Conservation (phyloP, 768 basidiomycete species). For the Candolleomyces eurysporus region DNA sequence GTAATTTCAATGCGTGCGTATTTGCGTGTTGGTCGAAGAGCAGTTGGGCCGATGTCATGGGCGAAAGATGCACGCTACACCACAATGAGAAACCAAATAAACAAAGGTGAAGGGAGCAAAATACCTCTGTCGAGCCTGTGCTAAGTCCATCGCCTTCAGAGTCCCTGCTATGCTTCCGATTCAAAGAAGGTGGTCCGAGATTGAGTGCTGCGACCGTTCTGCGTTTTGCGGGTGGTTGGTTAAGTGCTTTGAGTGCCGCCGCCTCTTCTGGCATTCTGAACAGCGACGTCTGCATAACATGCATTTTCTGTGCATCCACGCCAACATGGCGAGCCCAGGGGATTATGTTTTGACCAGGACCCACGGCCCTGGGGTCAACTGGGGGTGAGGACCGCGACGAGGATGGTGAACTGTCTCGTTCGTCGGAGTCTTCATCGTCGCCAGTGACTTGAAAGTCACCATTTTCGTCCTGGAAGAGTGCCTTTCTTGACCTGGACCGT, state of each 20-base stretch:
- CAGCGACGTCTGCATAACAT: constrained; percentile 90
- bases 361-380: constrained; percentile 23
- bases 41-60: constrained; percentile 61
- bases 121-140: constrained; percentile 59
- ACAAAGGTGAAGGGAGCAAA: constrained; percentile 18
- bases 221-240: constrained; percentile 28
- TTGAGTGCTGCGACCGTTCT: constrained; percentile 34
- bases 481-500: constrained; percentile 32
- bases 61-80: constrained; percentile 77
- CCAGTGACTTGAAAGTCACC: constrained; percentile 38
- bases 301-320: constrained; percentile 84
- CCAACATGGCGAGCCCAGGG: constrained; percentile 74
- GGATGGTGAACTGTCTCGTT: constrained; percentile 32
- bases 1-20: constrained; percentile 72
- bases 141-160: constrained; percentile 71
- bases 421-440: constrained; percentile 26
- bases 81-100: constrained; percentile 5
- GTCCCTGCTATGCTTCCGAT: constrained; percentile 75
- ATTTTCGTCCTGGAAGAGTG: constrained; percentile 54
- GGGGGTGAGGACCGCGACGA: constrained; percentile 34
- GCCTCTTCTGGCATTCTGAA: constrained; percentile 78
- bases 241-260: constrained; percentile 56
- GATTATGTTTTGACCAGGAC: constrained; percentile 49
- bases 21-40: constrained; percentile 76
- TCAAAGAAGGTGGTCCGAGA: constrained; percentile 31